Evolutionary conservation across 2,329 filamentous ascomycete species (phyloP), one percentile per base, ranked within the genome.

Genomic region (Hypoxylon sp.): DNA sequence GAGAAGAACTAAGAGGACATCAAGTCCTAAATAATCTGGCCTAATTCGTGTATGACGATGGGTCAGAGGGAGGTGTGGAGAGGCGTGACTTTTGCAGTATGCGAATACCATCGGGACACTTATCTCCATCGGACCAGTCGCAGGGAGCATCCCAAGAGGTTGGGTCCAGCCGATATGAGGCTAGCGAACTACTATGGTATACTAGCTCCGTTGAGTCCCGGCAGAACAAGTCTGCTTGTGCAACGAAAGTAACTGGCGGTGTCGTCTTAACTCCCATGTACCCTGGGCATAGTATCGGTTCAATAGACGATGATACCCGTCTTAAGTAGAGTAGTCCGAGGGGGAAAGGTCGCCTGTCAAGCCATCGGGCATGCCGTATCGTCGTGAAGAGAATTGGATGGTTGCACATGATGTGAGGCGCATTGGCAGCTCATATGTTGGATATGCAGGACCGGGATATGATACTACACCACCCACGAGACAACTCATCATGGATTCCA

Each of bases 391-490:
- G 50, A 67, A 57, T 39, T 55, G 51, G 42, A 39, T 46, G 60
- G 58, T 67, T 62, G 65, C 62, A 67, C 66, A 56, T 65, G 59
- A 68, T 50, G 60, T 65, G 65, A 65, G 68, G 59, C 65, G 68
- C 53, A 64, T 63, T 67, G 46, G 69, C 44, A 59, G 54, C 54
- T 67, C 52, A 57, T 54, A 53, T 48, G 54, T 44, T 66, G 53
- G 59, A 58, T 62, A 70, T 72, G 71, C 67, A 72, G 71, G 69
- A 61, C 66, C 62, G 67, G 67, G 62, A 65, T 46, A 55, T 56
- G 67, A 71, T 72, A 62, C 65, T 68, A 71, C 69, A 62, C 59
- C 65, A 48, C 48, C 67, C 66, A 68, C 56, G 60, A 67, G 71
- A 68, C 71, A 73, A 73, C 67, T 72, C 71, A 70, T 73, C 62